Conservation (phyloP, 2,329 filamentous ascomycete species). For the Chalara sp. region DNA sequence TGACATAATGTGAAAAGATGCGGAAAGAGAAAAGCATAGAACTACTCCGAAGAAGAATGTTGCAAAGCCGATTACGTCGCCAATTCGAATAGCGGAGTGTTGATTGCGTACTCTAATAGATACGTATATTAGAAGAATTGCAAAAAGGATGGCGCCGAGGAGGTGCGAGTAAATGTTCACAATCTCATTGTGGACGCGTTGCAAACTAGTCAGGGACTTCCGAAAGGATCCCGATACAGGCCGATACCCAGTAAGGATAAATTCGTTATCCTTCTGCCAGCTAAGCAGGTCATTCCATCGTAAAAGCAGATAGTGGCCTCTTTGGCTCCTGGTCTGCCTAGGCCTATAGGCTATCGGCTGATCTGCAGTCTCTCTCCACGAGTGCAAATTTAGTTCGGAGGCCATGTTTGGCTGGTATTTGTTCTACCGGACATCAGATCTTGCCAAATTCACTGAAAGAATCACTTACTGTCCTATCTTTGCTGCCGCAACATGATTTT, state of each 20-base stretch:
- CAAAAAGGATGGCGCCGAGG: constrained; percentile 33
- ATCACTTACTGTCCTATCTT: too few relatives aligned
- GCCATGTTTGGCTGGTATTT: too few relatives aligned
- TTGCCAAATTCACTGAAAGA: too few relatives aligned
- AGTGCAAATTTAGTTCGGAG: too few relatives aligned
- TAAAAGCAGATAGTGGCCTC: background rate
- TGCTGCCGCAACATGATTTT: too few relatives aligned
- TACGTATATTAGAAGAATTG: constrained; percentile 23
- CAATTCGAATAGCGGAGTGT: constrained; percentile 25
- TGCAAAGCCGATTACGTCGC: constrained; percentile 31
- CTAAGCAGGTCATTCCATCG: background rate
- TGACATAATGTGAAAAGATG: constrained; percentile 29
- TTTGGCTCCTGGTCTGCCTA: too few relatives aligned
- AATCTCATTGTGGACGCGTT: constrained; percentile 5
- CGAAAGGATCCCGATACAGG: constrained; percentile 3
- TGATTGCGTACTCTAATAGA: constrained; percentile 21
- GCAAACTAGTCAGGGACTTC: constrained; percentile 3
- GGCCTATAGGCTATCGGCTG: too few relatives aligned
- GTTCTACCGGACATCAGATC: too few relatives aligned
- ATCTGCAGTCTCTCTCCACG: too few relatives aligned
- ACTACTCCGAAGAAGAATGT: constrained; percentile 31
- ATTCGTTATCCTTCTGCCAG: constrained; percentile 5
- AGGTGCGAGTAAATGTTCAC: constrained; percentile 36
- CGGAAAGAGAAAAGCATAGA: constrained; percentile 32
- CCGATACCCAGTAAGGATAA: constrained; percentile 4